Base-by-base conservation (phyloP, 1,284 basidiomycete genomes). In the Heliocybe sulcata region DNA sequence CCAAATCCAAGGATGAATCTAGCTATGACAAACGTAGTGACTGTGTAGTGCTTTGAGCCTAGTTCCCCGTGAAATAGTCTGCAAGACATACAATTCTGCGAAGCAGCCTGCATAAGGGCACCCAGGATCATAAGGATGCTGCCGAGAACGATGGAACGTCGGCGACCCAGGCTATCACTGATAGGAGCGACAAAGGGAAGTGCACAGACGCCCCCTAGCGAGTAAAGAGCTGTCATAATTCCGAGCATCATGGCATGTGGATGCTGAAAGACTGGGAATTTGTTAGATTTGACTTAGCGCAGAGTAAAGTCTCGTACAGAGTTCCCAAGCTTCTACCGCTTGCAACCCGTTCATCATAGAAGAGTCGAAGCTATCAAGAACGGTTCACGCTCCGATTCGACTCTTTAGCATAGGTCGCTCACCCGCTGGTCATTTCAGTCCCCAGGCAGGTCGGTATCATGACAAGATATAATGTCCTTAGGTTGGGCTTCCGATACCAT, bases 351-450 rank as follows among this genome's bases (percentile, higher is more conserved):
- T 53, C 52, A 53, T 53, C 52, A 53, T 53, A n/a, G 33, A 38
- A 38, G 31, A 9, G 23, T 53, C 52, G 35, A 27, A 53, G 19
- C 52, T 35, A 31, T 53, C 20, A 35, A n/a, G 31, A 6, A 35
- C 22, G 31, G 33, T 42, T 42, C 16, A 20, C 19, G 6, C n/a
- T 42, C 38, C 16, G 38, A 20, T n/a, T 20, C 8, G 16, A 16
- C 6, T 16, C 12, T 3, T 42, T 20, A 16, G 6, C 16, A 6
- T 6, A 16, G 6, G 38, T n/a, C 29, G 19, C 76, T 58, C 56
- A 76, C 79, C 81, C 81, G 62, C 74, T 78, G 1, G 81, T 82
- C 77, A 81, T 80, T 62, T 83, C 80, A 14, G 81, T 80, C 22
- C 79, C 81, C 31, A 83, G 76, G 61, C 79, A 82, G 45, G 81